Evolutionary conservation across 768 basidiomycete genomes (phyloP), one percentile per base, ranked within the genome.

Genomic region (Phanerochaete sordida): DNA sequence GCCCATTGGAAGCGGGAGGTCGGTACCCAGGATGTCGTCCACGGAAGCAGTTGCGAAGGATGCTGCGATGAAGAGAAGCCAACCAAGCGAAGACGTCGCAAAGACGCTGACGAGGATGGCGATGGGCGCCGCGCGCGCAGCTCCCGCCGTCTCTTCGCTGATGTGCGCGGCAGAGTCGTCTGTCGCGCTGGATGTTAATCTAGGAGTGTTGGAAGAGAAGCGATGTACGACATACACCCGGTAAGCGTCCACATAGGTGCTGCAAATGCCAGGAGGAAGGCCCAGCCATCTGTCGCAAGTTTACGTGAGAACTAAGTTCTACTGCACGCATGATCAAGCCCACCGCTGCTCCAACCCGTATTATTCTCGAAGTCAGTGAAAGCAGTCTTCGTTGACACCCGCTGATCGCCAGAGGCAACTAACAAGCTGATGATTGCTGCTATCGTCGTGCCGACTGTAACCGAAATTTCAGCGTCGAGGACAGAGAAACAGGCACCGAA

Each of bases 221-320:
- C n/a, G 11, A 37, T 31, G 33, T 35, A 43, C 5, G 26, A 71
- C 85, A 65, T 57, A 88, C 88, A 90, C 61, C 88, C 88, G 1
- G 88, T 90, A 57, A 90, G 72, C 2, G 87, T 88, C 88, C 88
- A 90, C 88, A 90, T 90, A 0, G 87, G 85, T 1, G 88, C 77
- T 0, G 87, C 88, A 67, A 90, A 89, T 0, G 88, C 79, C 47
- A 90, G 69, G 62, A 89, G 75, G 69, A 90, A 90, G 1, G 87
- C 86, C 87, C 87, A 89, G 15, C 84, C 85, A 70, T 79, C 88
- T 89, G 64, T n/a, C 39, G 33, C 27, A 54, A 39, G 23, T 21
- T 23, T 35, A n/a, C n/a, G n/a, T n/a, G n/a, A n/a, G n/a, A n/a
- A n/a, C n/a, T n/a, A n/a, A n/a, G n/a, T n/a, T n/a, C n/a, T n/a